phyloP scores from a whole-genome alignment of 768 basidiomycete species.

The Boletus rubroflammeus region DNA sequence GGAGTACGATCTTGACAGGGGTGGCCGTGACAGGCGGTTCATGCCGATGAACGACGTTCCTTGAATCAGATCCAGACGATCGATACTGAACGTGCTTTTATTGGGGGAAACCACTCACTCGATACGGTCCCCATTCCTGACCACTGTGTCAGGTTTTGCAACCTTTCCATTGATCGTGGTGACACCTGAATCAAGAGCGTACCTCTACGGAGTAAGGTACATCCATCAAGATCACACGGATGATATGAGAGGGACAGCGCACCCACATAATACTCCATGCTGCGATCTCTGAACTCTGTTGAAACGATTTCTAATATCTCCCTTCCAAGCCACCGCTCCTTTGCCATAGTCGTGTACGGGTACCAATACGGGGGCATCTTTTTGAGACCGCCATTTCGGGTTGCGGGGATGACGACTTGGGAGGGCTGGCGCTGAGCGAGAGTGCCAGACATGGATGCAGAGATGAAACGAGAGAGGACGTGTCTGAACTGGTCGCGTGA shows the following conservation, averaged over 20 bases:
- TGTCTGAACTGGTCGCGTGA: constrained; percentile 54
- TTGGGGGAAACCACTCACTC: constrained; percentile 53
- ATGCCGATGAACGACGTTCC: constrained; percentile 93
- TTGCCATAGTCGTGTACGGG: constrained; percentile 90
- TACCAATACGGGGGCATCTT: constrained; percentile 90
- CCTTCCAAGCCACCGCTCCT: constrained; percentile 83
- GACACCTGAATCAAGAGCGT: constrained; percentile 87
- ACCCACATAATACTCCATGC: constrained; percentile 94
- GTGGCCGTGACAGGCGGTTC: constrained; percentile 91
- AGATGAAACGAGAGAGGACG: constrained; percentile 50
- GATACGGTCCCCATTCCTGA: constrained; percentile 84
- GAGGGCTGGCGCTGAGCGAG: constrained; percentile 25
- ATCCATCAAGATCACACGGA: not conserved
- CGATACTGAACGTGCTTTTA: not conserved
- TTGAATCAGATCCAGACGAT: constrained; percentile 27
- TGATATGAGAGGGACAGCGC: not conserved
- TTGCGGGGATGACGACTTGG: constrained; percentile 15
- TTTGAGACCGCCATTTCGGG: constrained; percentile 49
- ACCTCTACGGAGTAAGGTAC: constrained; percentile 42
- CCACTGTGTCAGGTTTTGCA: constrained; percentile 74
- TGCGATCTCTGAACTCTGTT: constrained; percentile 90
- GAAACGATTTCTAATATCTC: constrained; percentile 89
- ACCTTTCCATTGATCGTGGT: constrained; percentile 90
- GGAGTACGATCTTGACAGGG: constrained; percentile 74
- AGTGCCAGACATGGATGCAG: constrained; percentile 43